Evolutionary conservation across 2,329 filamentous ascomycete species (phyloP).

Genomic region (Ophiostoma sp.): DNA sequence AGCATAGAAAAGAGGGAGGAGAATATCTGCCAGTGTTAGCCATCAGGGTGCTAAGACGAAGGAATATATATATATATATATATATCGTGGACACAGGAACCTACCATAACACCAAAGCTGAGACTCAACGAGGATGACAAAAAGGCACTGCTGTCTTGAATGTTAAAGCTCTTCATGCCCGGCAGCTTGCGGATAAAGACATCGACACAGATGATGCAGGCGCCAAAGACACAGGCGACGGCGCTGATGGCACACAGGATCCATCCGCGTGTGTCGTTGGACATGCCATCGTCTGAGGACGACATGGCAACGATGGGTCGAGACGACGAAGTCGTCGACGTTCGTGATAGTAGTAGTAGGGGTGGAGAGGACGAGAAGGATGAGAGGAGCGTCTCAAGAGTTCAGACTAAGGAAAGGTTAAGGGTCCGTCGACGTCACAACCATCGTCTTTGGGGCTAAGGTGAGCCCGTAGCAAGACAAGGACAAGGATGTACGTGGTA

Average conservation of each 20-base stretch:
- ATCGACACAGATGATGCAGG: slow-evolving; percentile 85
- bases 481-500: neutral
- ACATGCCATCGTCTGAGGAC: slow-evolving; percentile 40
- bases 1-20: slow-evolving; percentile 92
- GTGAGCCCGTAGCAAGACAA: neutral
- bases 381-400: neutral
- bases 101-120: slow-evolving; percentile 94
- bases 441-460: neutral
- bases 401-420: neutral
- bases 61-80: neutral
- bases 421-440: neutral
- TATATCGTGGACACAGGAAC: slow-evolving; percentile 34
- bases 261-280: slow-evolving; percentile 90
- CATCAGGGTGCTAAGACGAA: neutral
- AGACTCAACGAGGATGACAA: slow-evolving; percentile 84
- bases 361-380: no score
- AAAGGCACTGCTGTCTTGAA: slow-evolving; percentile 86
- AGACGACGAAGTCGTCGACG: neutral
- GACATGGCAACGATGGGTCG: slow-evolving; percentile 14
- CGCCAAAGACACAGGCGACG: slow-evolving; percentile 69
- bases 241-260: slow-evolving; percentile 87
- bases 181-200: slow-evolving; percentile 71
- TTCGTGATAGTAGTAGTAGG: neutral
- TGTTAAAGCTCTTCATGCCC: slow-evolving; percentile 74
- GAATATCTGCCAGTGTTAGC: slow-evolving; percentile 64